These are phyloP conservation scores for Ophiostoma ulmi DNA, from an alignment of 2,329 filamentous ascomycete genomes.

Conservation along the genomic window DNA sequence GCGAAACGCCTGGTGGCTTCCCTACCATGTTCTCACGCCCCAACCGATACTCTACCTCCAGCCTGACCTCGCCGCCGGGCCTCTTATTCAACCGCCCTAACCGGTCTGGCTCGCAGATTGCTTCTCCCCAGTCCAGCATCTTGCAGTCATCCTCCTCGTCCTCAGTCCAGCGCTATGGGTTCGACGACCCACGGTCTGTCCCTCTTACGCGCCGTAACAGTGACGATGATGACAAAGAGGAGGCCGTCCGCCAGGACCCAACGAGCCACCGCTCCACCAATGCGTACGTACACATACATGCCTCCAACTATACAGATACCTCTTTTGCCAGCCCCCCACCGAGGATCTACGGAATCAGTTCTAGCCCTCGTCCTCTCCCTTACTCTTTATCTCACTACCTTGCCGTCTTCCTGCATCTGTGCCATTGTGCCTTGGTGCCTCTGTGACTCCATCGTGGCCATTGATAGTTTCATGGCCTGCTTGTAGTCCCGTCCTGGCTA, in stretches of 20 bases:
- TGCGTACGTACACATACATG: conserved; percentile 58
- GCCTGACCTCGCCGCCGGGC: conserved; percentile 74
- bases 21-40: conserved; percentile 75
- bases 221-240: conserved; percentile 81
- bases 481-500: background rate
- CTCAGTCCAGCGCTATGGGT: conserved; percentile 43
- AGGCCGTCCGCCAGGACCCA: conserved; percentile 63
- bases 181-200: conserved; percentile 71
- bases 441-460: background rate
- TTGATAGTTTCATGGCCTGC: background rate
- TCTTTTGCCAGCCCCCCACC: background rate
- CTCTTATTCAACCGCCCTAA: conserved; percentile 62
- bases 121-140: conserved; percentile 66
- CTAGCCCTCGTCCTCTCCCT: too few species aligned
- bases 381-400: too few species aligned
- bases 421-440: background rate
- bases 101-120: conserved; percentile 72
- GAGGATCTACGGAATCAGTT: background rate
- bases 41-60: conserved; percentile 84
- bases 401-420: background rate
- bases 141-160: conserved; percentile 37
- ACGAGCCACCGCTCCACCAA: conserved; percentile 68
- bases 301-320: background rate
- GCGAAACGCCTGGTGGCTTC: conserved; percentile 65
- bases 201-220: conserved; percentile 85